A percentile compares a stretch with the other conserved stretches of the same genome.
Conservation (phyloP, 306 rosid species). For the Vigna nakashimae region DNA sequence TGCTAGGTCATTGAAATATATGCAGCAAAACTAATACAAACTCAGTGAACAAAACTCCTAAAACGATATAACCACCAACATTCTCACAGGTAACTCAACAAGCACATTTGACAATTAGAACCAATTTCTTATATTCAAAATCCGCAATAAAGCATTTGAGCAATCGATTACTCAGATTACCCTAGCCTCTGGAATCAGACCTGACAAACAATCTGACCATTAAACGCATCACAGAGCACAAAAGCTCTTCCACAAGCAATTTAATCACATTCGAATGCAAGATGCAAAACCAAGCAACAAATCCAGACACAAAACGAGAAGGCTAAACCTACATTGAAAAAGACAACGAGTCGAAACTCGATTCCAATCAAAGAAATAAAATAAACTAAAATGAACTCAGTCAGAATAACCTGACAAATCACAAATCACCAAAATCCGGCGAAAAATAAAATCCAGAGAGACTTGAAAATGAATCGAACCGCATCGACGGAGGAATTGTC, state of each 20-base stretch:
- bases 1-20: conserved; percentile 6
- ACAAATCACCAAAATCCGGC: not conserved
- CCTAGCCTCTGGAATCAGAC: conserved; percentile 14
- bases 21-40: conserved; percentile 1
- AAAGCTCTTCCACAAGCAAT: conserved; percentile 14
- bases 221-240: conserved; percentile 29
- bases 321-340: conserved; percentile 17
- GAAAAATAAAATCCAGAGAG: not conserved
- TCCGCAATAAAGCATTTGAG: not conserved
- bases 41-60: conserved; percentile 26
- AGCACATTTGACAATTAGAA: not conserved
- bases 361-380: conserved; percentile 13
- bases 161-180: conserved; percentile 13
- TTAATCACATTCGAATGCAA: not conserved
- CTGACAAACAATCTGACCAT: not conserved
- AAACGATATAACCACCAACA: not conserved
- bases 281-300: not conserved
- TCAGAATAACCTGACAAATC: not conserved
- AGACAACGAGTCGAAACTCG: not conserved
- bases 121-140: not conserved
- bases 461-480: conserved; percentile 58
- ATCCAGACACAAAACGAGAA: conserved; percentile 14
- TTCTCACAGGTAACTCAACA: not conserved
- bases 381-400: not conserved
- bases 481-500: conserved; percentile 92